A percentile compares a stretch with the other conserved stretches of the same genome.
phyloP scores from a whole-genome alignment of 2,329 filamentous ascomycete genomes.

The Xylaria sp. region DNA sequence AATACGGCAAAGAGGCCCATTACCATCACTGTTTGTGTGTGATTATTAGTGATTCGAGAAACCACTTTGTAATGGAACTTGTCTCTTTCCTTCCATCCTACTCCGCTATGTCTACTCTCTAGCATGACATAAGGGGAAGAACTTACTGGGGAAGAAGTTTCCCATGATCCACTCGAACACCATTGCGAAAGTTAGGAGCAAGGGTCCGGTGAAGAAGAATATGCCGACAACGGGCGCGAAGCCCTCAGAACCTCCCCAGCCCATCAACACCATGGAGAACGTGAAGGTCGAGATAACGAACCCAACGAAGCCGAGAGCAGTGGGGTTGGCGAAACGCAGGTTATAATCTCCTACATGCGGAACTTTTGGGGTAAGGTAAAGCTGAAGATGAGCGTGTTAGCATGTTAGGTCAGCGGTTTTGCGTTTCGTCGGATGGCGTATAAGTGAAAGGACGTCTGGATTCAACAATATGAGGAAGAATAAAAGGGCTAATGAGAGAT shows the following conservation, averaged over 20 bases:
- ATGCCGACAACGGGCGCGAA: constrained; percentile 51
- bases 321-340: constrained; percentile 52
- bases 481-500: background rate
- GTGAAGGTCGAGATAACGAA: constrained; percentile 53
- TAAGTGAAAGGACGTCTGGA: background rate
- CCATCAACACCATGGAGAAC: constrained; percentile 51
- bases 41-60: background rate
- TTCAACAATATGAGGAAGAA: background rate
- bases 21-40: constrained; percentile 32
- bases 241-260: constrained; percentile 51
- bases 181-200: constrained; percentile 58
- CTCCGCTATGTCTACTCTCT: background rate
- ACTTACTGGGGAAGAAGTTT: constrained; percentile 57
- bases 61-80: background rate
- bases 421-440: background rate
- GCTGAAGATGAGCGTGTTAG: constrained; percentile 37
- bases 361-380: constrained; percentile 53
- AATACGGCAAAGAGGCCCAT: constrained; percentile 57
- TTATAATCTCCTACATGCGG: constrained; percentile 51
- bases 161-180: constrained; percentile 65
- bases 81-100: background rate
- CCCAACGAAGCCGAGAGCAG: constrained; percentile 52
- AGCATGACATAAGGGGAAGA: background rate
- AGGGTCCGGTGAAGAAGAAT: constrained; percentile 56
- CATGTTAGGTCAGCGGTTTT: background rate